A percentile compares a stretch with the other conserved stretches of the same genome.
phyloP scores from a whole-genome alignment of 257 asterid species.

The Phtheirospermum japonicum region DNA sequence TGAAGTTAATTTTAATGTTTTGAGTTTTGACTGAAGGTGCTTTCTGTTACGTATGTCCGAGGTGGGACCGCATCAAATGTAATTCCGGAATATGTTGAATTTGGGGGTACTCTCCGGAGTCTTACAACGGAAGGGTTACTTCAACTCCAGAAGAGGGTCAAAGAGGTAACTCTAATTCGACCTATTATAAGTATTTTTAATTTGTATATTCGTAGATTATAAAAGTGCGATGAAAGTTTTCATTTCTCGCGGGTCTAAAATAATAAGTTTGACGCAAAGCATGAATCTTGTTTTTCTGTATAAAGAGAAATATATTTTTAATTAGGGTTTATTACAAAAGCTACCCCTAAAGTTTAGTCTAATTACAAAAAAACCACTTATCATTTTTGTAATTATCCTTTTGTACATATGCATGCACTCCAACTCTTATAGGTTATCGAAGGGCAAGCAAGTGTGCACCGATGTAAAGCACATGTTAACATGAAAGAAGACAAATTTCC shows the following conservation, averaged over 20 bases:
- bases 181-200: too few species aligned
- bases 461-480: conserved; percentile 52
- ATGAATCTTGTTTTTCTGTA: too few species aligned
- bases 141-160: conserved; percentile 65
- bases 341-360: neutral
- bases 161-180: conserved; percentile 62
- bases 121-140: conserved; percentile 72
- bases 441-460: conserved; percentile 63
- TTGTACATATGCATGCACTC: too few species aligned
- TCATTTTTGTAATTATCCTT: neutral
- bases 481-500: conserved; percentile 55
- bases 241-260: too few species aligned
- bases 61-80: conserved; percentile 66
- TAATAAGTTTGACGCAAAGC: too few species aligned
- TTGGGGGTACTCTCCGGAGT: conserved; percentile 84
- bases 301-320: too few species aligned
- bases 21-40: conserved; percentile 60
- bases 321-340: neutral
- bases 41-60: conserved; percentile 71
- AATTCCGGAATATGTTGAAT: conserved; percentile 57
- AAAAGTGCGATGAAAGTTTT: too few species aligned
- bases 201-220: too few species aligned
- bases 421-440: conserved; percentile 52
- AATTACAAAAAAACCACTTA: neutral
- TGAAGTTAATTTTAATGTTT: neutral